Conservation (phyloP, 257 asterid genomes). For the Nicotiana knightiana region DNA sequence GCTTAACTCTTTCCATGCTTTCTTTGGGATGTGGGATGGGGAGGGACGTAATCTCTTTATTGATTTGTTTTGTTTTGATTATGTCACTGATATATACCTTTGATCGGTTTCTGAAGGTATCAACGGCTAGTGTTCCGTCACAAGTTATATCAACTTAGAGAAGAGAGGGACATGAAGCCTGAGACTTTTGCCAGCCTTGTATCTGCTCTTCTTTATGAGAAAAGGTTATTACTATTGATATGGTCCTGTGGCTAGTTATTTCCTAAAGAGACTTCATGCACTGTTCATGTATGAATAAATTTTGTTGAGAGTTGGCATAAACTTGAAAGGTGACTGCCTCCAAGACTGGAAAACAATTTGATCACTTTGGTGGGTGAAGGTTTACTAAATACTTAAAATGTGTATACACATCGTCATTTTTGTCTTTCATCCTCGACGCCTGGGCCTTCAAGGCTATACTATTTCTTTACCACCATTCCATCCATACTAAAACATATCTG, state of each 20-base stretch:
- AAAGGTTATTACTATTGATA: conserved; percentile 42
- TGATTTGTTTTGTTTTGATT: neutral
- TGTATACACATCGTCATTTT: neutral
- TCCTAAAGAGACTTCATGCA: neutral
- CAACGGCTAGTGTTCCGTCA: conserved; percentile 84
- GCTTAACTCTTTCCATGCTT: neutral
- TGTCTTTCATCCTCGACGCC: neutral
- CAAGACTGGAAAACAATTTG: neutral
- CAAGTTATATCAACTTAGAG: conserved; percentile 76
- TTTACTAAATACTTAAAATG: neutral
- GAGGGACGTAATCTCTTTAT: neutral
- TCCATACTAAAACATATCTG: neutral
- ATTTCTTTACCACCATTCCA: neutral
- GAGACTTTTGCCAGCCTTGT: conserved; percentile 96
- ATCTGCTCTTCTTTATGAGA: conserved; percentile 80
- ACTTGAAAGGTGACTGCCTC: neutral
- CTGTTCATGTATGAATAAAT: neutral
- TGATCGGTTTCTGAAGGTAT: conserved; percentile 36
- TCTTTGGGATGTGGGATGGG: neutral
- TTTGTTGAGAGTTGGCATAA: neutral
- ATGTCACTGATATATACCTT: neutral
- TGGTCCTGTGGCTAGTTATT: neutral
- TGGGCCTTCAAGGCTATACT: neutral
- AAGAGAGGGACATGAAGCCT: conserved; percentile 97
- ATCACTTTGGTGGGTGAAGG: neutral